Base-by-base conservation (phyloP, 2,329 filamentous ascomycete species). In the Fusarium nisikadoi region DNA sequence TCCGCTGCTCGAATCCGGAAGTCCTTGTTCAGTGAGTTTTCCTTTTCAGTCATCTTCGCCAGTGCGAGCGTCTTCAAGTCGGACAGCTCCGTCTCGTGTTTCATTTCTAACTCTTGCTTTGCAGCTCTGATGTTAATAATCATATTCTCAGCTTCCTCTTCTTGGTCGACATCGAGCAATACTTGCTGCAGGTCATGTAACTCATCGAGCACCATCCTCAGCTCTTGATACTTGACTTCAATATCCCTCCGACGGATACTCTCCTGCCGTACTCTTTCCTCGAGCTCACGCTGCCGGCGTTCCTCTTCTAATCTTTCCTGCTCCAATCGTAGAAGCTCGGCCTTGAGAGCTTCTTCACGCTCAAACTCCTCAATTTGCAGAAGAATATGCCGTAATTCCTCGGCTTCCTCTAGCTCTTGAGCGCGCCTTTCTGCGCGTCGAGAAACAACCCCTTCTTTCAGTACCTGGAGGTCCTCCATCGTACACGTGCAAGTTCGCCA, bases 401-500 rank as follows among this genome's bases (percentile, higher is more conserved):
- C 78, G 8, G 78, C 77, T 23, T 82, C 83, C 46, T 62, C 70
- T 36, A 75, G 79, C 69, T 84, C 83, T 31, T 71, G 77, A 19
- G 71, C 71, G 7, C 68, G 62, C n/a, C 82, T 81, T 63, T 78
- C 76, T 36, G 70, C 72, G 9, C 83, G 80, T 16, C 84, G 80
- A 12, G 52, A 70, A 5, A 70, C 78, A 5, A 83, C 85, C 0
- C 71, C 73, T 2, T 68, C 46, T 62, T 88, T 87, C 41, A 86
- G 66, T 3, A 62, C 74, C 6, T 59, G 53, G 4, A 90, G 81
- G 68, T 88, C 81, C 17, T 80, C 74, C 80, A 85, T 83, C 4
- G 82, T 85, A 79, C 94, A 96, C 4, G 81, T 81, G 78, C 93
- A 96, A 0, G 90, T 93, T 73, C 90, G 88, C 94, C 94, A 97